Evolutionary conservation across 2,329 filamentous ascomycete genomes (phyloP), one percentile per base, ranked within the genome.

Genomic region (Botryotinia globosa): DNA sequence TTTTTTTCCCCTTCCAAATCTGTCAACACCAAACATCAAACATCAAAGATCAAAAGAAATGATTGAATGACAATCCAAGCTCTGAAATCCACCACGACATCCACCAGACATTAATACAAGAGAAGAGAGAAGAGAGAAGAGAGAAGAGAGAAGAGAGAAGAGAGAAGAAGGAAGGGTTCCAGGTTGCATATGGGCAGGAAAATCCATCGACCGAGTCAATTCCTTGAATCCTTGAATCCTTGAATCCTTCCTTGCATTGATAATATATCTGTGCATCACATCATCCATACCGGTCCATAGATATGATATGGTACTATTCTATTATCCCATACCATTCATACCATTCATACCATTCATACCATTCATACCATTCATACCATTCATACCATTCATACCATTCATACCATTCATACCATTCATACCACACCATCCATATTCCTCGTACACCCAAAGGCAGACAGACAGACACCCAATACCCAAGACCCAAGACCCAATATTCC

Each of bases 121-220:
- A 12, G 4, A 22, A 67, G 12, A 51, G 39, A 54, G 29, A 44
- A 42, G 29, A 45, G 32, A 20, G 22, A 16, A 29, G 9, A n/a
- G 8, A 12, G 4, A 22, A 67, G 12, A 51, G 39, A 54, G 29
- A 44, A 42, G 29, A 45, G 8, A 12, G 4, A 22, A 67, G 12
- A 51, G 39, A 54, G 29, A 44, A 42, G 29, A 45, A 44, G n/a
- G 22, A 16, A 29, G 9, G 42, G 34, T 45, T 20, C 16, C 59
- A 64, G 42, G 34, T 45, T n/a, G 16, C 59, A 64, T 56, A 18
- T 34, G 42, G 29, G 51, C 29, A 56, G n/a, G 39, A 70, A 59
- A 58, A 39, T 37, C 39, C 58, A 70, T 70, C 68, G 58, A 64
- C 59, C 69, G 59, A 70, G 68, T 63, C 64, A 69, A 69, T 59